phyloP scores from a whole-genome alignment of 495 filamentous ascomycete genomes.

The Collariella sp. region DNA sequence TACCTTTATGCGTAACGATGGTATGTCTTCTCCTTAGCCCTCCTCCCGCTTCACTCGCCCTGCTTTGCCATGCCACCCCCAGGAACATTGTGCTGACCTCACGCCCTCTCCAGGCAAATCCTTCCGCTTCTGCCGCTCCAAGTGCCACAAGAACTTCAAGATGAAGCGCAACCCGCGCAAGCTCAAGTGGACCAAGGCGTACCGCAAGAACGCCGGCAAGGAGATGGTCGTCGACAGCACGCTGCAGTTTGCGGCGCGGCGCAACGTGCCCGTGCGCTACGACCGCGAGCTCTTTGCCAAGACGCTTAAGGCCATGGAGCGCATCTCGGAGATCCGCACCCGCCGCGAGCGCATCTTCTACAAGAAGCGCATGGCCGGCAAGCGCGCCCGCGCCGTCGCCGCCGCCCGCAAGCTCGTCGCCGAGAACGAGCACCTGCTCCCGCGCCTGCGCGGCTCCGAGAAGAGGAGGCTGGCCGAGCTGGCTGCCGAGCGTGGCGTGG shows the following conservation, averaged over 20 bases:
- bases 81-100: neutral
- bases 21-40: conserved; percentile 47
- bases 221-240: conserved; percentile 94
- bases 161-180: conserved; percentile 82
- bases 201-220: conserved; percentile 69
- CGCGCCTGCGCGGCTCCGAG: conserved; percentile 50
- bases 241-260: conserved; percentile 80
- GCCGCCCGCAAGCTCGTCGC: conserved; percentile 79
- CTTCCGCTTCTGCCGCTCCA: conserved; percentile 70
- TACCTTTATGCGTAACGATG: conserved; percentile 62
- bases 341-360: conserved; percentile 84
- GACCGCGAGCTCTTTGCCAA: conserved; percentile 79
- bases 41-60: conserved; percentile 31
- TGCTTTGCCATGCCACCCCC: neutral
- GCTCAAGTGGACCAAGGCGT: conserved; percentile 82
- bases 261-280: conserved; percentile 93
- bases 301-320: conserved; percentile 85
- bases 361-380: conserved; percentile 84
- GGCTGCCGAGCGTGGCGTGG: conserved; percentile 41
- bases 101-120: conserved; percentile 42
- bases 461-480: conserved; percentile 43
- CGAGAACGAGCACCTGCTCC: conserved; percentile 82
- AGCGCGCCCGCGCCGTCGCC: conserved; percentile 68
- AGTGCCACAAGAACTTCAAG: conserved; percentile 98
- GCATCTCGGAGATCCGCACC: conserved; percentile 76